Evolutionary conservation across 108 stramenopile species (phyloP).

Genomic region (Nitzschia putrida): DNA sequence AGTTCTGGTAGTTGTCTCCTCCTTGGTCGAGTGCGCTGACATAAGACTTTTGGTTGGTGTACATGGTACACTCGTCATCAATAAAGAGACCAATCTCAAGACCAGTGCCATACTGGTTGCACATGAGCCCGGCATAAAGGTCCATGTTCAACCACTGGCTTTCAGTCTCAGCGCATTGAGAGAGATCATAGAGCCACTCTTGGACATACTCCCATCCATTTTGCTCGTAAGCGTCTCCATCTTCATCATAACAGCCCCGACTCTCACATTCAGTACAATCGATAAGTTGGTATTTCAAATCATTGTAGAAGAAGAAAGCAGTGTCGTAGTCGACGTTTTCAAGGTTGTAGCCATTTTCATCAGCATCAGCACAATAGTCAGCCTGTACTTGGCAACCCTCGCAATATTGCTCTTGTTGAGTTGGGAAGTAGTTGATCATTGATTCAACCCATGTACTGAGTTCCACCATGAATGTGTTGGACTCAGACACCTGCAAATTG

Average conservation of each 20-base stretch:
- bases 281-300: constrained; percentile 32
- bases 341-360: background rate
- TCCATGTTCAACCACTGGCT: background rate
- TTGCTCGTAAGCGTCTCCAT: constrained; percentile 20
- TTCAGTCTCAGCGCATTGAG: constrained; percentile 6
- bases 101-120: constrained; percentile 56
- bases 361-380: constrained; percentile 33
- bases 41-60: constrained; percentile 15
- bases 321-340: background rate
- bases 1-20: background rate
- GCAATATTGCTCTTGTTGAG: constrained; percentile 45
- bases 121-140: constrained; percentile 56
- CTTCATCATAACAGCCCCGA: constrained; percentile 36
- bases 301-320: constrained; percentile 16
- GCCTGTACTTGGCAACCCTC: constrained; percentile 44
- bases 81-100: constrained; percentile 62
- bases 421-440: constrained; percentile 46
- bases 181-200: constrained; percentile 16
- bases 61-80: constrained; percentile 58
- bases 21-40: background rate
- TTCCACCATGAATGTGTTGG: constrained; percentile 51
- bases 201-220: constrained; percentile 16
- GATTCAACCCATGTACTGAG: constrained; percentile 41
- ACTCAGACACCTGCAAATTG: constrained; percentile 36
- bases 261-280: constrained; percentile 51